Conservation (phyloP, 768 basidiomycete genomes). For the Calocybe indica region DNA sequence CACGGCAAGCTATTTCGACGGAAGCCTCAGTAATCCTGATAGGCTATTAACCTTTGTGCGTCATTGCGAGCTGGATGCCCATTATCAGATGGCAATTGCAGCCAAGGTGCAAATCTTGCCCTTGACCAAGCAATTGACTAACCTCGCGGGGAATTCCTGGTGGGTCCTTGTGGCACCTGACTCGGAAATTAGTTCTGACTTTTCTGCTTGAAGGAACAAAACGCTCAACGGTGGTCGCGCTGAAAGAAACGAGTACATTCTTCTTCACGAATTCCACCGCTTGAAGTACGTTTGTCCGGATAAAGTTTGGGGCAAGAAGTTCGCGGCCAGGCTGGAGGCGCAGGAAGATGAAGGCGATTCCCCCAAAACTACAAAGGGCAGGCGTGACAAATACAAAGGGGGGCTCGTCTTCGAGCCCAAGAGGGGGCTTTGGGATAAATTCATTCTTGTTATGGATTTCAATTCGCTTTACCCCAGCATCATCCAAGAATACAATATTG, state of each 20-base stretch:
- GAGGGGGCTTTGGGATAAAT: constrained; percentile 93
- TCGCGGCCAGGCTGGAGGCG: constrained; percentile 12
- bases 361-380: constrained; percentile 56
- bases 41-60: constrained; percentile 81
- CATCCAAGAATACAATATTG: constrained; percentile 99
- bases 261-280: constrained; percentile 95
- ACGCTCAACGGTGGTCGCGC: constrained; percentile 96
- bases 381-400: constrained; percentile 96
- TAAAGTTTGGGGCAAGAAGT: constrained; percentile 82
- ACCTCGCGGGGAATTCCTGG: constrained; percentile 97
- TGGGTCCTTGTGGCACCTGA: constrained; percentile 25
- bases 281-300: constrained; percentile 96
- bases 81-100: constrained; percentile 96
- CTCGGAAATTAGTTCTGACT: background rate
- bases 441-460: constrained; percentile 99
- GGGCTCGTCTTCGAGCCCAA: constrained; percentile 97
- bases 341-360: constrained; percentile 54
- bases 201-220: constrained; percentile 67
- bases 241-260: constrained; percentile 98
- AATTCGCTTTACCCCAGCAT: constrained; percentile 99
- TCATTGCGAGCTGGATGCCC: constrained; percentile 94
- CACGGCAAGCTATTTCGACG: constrained; percentile 86
- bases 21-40: constrained; percentile 68
- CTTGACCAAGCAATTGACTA: constrained; percentile 88
- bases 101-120: constrained; percentile 92